Evolutionary conservation across 768 basidiomycete genomes (phyloP).

Genomic region (Galerina marginata): DNA sequence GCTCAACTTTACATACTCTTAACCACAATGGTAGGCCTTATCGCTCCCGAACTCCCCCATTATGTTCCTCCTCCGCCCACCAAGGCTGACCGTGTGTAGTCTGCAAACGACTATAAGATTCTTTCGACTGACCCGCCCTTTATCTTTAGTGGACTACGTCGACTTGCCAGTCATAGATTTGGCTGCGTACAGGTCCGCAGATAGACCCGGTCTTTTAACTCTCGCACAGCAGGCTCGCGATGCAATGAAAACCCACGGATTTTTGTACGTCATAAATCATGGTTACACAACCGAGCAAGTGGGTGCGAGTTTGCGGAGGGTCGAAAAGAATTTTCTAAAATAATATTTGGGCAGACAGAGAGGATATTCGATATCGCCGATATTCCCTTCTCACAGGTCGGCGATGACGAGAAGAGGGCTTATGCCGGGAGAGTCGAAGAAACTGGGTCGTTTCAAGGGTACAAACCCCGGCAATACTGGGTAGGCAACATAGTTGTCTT

Average conservation of each 20-base stretch:
- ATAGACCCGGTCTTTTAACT: constrained; percentile 34
- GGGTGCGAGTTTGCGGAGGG: background rate
- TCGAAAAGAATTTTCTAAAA: too few species aligned
- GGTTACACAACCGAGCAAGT: constrained; percentile 48
- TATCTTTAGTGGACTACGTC: constrained; percentile 41
- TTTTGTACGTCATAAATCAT: constrained; percentile 56
- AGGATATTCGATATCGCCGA: constrained; percentile 57
- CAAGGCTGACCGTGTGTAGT: constrained; percentile 19
- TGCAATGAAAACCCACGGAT: constrained; percentile 50
- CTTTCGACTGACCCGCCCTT: too few species aligned
- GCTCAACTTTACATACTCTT: too few species aligned
- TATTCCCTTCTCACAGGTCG: constrained; percentile 46
- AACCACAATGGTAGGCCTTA: constrained; percentile 14
- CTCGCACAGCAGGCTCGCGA: constrained; percentile 47
- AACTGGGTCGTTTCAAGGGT: constrained; percentile 58
- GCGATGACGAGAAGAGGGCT: constrained; percentile 45
- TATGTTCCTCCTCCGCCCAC: constrained; percentile 28
- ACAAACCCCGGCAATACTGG: constrained; percentile 61
- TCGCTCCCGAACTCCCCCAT: constrained; percentile 20
- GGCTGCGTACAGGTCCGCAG: constrained; percentile 40
- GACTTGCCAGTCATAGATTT: constrained; percentile 61
- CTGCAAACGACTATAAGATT: too few species aligned
- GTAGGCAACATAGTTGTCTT: constrained; percentile 33
- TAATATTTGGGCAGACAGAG: constrained; percentile 36
- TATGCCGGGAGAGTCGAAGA: constrained; percentile 45